Evolutionary conservation across 805 yeast genomes (phyloP).

Genomic region (Candida tammaniensis): DNA sequence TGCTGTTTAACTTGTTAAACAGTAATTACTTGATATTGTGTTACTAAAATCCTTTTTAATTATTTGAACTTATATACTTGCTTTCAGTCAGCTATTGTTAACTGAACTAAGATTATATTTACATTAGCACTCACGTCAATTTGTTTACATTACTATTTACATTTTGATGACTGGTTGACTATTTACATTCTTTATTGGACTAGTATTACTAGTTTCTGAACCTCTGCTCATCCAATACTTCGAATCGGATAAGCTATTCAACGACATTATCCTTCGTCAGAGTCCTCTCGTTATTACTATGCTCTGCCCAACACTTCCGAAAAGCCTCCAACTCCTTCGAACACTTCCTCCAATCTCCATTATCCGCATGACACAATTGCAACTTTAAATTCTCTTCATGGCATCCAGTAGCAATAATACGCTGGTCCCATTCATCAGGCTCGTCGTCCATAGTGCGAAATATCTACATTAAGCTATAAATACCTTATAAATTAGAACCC

Average conservation of each 20-base stretch:
- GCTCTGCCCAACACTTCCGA: conserved; percentile 58
- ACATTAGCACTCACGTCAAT: neutral
- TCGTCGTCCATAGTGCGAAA: conserved; percentile 26
- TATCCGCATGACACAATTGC: conserved; percentile 45
- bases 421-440: conserved; percentile 48
- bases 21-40: too few relatives aligned
- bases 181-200: too few relatives aligned
- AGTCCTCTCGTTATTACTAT: conserved; percentile 54
- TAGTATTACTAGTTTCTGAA: too few relatives aligned
- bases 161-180: neutral
- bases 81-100: too few relatives aligned
- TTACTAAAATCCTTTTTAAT: too few relatives aligned
- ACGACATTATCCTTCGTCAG: conserved; percentile 34
- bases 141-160: conserved; percentile 2
- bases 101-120: too few relatives aligned
- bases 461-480: neutral
- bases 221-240: too few relatives aligned
- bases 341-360: conserved; percentile 44
- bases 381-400: conserved; percentile 38
- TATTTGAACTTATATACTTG: too few relatives aligned
- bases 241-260: too few relatives aligned
- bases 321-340: conserved; percentile 52
- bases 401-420: conserved; percentile 45
- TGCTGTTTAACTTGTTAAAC: too few relatives aligned
- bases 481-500: conserved; percentile 25